Evolutionary conservation across 805 yeast species (phyloP), one percentile per base, ranked within the genome.

Genomic region (Nakazawaea populi): DNA sequence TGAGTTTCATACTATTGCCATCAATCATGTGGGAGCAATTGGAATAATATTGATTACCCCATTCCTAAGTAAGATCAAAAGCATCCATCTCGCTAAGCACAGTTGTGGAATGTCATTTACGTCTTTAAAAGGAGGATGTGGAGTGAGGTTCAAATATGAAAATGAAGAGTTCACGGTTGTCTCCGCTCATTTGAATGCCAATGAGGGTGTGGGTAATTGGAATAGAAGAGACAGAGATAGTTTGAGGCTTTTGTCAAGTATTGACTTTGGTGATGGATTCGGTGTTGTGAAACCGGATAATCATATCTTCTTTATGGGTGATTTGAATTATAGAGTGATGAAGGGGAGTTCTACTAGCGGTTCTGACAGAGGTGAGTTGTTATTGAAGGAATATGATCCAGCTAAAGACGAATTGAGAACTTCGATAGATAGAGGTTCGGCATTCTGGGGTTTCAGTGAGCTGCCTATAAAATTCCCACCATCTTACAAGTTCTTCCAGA

Each of bases 281-380:
- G 76, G 81, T 28, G 65, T 77, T 29, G 61, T 82, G 42, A 77
- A 76, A 54, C 81, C 83, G 0, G 56, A 66, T 1, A 58, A 75
- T 9, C 96, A 87, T 61, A 66, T 83, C 5, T 85, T 90, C 59
- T 64, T 90, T 48, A 67, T 88, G 74, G 98, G 98, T 0, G 98
- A 91, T 65, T 70, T 91, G 58, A 91, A 91, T 62, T 91, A 87
- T 64, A 72, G 98, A 42, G 76, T 85, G 18, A 56, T 60, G 1
- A 64, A 64, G 6, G 46, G 55, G 41, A 45, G 39, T 7, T 29
- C 44, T 9, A 14, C 30, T 4, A 38, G 31, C 10, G 38, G 27
- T 12, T 10, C 42, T 11, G 47, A 42, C 14, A 43, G 35, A 12
- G 38, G 41, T 29, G 46, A 40, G 34, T 11, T 27, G 36, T 41